Conservation (phyloP, 768 basidiomycete genomes). For the Collybia mongolica region DNA sequence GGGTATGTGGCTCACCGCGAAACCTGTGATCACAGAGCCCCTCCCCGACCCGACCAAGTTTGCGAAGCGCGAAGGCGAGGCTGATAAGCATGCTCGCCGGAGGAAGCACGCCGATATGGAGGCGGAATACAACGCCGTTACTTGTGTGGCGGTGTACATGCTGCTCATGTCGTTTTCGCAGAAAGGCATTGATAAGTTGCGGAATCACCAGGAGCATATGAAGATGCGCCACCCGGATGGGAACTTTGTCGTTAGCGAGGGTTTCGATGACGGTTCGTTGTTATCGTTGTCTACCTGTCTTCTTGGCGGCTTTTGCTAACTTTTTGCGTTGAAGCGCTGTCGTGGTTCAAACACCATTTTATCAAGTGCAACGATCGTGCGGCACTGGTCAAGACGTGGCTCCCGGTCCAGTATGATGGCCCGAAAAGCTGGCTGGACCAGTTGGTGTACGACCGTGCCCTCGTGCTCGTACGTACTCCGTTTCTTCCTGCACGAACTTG, state of each 20-base stretch:
- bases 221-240: constrained; percentile 79
- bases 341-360: constrained; percentile 94
- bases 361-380: constrained; percentile 94
- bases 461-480: constrained; percentile 64
- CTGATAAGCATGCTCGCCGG: constrained; percentile 64
- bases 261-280: constrained; percentile 71
- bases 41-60: constrained; percentile 81
- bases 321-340: constrained; percentile 49
- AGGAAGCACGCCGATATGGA: constrained; percentile 75
- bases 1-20: constrained; percentile 7
- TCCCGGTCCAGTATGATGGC: constrained; percentile 79
- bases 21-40: constrained; percentile 52
- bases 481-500: background rate
- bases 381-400: constrained; percentile 83
- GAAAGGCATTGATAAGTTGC: constrained; percentile 84
- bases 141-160: constrained; percentile 87
- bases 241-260: constrained; percentile 72
- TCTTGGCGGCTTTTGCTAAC: constrained; percentile 5
- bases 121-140: constrained; percentile 81
- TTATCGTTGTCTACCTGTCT: background rate
- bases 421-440: constrained; percentile 86
- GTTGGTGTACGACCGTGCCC: constrained; percentile 89
- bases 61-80: constrained; percentile 65
- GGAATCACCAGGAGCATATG: constrained; percentile 77
- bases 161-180: constrained; percentile 91